phyloP scores from a whole-genome alignment of 2,329 filamentous ascomycete genomes.

The Cladosporium velox region DNA sequence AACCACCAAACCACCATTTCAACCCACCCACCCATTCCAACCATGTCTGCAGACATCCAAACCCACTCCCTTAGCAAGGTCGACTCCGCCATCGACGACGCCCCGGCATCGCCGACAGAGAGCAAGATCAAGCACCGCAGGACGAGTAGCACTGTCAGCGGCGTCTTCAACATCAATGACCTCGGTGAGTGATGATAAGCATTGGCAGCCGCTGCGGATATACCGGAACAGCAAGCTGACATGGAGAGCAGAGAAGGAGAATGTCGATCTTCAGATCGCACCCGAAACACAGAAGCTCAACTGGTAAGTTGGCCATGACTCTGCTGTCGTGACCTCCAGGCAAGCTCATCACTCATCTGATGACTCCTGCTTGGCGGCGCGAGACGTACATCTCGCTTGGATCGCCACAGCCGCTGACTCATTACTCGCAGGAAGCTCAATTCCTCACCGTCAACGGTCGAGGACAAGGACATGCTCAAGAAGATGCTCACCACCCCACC shows the following conservation, averaged over 20 bases:
- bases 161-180: slow-evolving; percentile 80
- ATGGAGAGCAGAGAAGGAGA: slow-evolving; percentile 65
- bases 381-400: not conserved
- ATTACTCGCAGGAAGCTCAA: slow-evolving; percentile 78
- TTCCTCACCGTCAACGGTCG: slow-evolving; percentile 73
- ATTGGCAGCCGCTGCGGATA: not conserved
- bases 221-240: slow-evolving; percentile 31
- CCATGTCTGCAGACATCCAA: slow-evolving; percentile 55
- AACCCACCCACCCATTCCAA: slow-evolving; percentile 19
- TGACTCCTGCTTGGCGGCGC: not conserved
- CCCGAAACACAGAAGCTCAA: slow-evolving; percentile 83
- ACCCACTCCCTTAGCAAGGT: slow-evolving; percentile 72
- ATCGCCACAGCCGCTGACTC: slow-evolving; percentile 19
- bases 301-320: slow-evolving; percentile 62
- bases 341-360: not conserved
- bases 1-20: slow-evolving; percentile 10
- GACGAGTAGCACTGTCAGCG: slow-evolving; percentile 70
- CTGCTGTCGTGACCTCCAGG: not conserved
- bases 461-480: slow-evolving; percentile 83
- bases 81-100: slow-evolving; percentile 84
- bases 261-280: slow-evolving; percentile 70
- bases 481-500: slow-evolving; percentile 76
- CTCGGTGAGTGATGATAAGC: slow-evolving; percentile 63
- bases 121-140: slow-evolving; percentile 66
- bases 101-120: slow-evolving; percentile 67